Conservation (phyloP, 352 stramenopile species). For the Phytopythium delawarense region DNA sequence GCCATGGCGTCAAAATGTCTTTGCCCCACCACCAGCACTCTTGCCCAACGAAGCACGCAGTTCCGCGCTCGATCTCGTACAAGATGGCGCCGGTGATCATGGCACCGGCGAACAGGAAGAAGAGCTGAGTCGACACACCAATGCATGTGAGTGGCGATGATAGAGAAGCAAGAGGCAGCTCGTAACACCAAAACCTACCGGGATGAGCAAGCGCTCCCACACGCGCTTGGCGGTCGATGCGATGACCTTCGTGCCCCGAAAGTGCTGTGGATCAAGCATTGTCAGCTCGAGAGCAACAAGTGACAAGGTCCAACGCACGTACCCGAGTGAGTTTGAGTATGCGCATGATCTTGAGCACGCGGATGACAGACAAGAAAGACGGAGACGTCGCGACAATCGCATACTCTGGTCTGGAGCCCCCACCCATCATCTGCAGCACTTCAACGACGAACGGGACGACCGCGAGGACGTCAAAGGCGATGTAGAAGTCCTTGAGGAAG, state of each 20-base stretch:
- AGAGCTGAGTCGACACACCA: constrained; percentile 32
- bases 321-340: constrained; percentile 71
- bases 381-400: constrained; percentile 56
- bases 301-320: not conserved
- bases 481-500: constrained; percentile 57
- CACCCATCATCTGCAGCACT: constrained; percentile 24
- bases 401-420: constrained; percentile 37
- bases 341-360: constrained; percentile 66
- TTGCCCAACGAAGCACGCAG: constrained; percentile 51
- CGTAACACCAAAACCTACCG: constrained; percentile 17
- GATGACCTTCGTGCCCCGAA: constrained; percentile 61
- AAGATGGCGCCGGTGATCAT: constrained; percentile 57
- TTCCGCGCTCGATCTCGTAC: constrained; percentile 76
- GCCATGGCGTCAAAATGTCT: constrained; percentile 41
- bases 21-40: constrained; percentile 57
- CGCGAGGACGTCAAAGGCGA: constrained; percentile 59
- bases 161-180: not conserved
- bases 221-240: constrained; percentile 49
- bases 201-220: constrained; percentile 58
- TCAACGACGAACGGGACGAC: constrained; percentile 65
- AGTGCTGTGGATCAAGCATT: constrained; percentile 28
- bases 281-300: not conserved
- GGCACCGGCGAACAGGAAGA: constrained; percentile 69
- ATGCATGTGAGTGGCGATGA: not conserved
- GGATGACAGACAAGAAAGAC: constrained; percentile 63